A percentile compares a stretch with the other conserved stretches of the same genome.
Conservation (phyloP, 768 basidiomycete species). For the Leccinum disarticulatum region DNA sequence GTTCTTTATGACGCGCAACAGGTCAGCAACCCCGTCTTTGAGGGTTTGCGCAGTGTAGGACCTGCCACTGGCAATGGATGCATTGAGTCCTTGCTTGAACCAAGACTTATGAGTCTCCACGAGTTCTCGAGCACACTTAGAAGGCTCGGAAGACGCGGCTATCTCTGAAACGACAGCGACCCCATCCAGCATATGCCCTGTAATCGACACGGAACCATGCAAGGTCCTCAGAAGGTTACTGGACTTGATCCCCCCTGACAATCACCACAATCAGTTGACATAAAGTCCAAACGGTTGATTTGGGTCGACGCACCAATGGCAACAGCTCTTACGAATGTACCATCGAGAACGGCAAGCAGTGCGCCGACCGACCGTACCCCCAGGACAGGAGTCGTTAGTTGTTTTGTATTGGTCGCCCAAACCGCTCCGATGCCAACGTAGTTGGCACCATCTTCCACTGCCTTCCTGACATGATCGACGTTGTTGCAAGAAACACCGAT, state of each 20-base stretch:
- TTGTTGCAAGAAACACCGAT: slow-evolving; percentile 83
- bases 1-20: slow-evolving; percentile 53
- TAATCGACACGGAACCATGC: slow-evolving; percentile 63
- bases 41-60: slow-evolving; percentile 37
- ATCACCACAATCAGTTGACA: slow-evolving; percentile 1
- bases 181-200: slow-evolving; percentile 66
- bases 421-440: slow-evolving; percentile 89
- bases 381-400: slow-evolving; percentile 58
- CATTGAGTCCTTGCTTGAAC: slow-evolving; percentile 4
- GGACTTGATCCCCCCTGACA: slow-evolving; percentile 80
- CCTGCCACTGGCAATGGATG: background rate
- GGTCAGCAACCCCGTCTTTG: slow-evolving; percentile 41
- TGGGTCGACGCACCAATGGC: slow-evolving; percentile 67
- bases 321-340: slow-evolving; percentile 66
- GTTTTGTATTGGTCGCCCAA: slow-evolving; percentile 80
- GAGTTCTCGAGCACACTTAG: slow-evolving; percentile 47
- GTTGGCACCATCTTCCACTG: slow-evolving; percentile 66
- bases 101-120: slow-evolving; percentile 38
- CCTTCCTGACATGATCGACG: slow-evolving; percentile 58
- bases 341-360: slow-evolving; percentile 64
- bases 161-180: slow-evolving; percentile 91
- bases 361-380: slow-evolving; percentile 73
- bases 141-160: slow-evolving; percentile 60
- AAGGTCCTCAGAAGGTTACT: slow-evolving; percentile 74
- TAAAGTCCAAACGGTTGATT: background rate